Conservation (phyloP, 2,329 filamentous ascomycete genomes). For the Zymoseptoria pseudotritici region DNA sequence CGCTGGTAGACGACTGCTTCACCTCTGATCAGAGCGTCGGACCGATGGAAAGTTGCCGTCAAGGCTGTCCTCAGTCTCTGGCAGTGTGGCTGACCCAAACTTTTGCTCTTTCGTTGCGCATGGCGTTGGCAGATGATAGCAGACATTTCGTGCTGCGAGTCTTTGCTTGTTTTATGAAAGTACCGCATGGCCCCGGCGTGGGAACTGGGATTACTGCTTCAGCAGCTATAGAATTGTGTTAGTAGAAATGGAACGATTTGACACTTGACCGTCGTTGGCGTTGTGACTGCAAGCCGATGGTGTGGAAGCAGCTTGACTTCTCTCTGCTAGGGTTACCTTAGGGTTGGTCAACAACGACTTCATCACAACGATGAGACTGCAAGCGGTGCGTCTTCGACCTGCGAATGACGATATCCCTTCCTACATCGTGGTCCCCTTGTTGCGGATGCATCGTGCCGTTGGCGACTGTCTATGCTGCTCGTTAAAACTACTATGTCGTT, state of each 20-base stretch:
- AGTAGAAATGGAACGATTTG: background rate
- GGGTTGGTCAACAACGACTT: too few relatives aligned
- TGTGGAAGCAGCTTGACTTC: background rate
- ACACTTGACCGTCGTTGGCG: background rate
- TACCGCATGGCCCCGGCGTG: background rate
- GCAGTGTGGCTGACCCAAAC: background rate
- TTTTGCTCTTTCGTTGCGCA: background rate
- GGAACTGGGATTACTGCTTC: background rate
- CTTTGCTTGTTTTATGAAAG: background rate
- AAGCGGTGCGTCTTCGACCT: too few relatives aligned
- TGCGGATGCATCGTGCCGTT: too few relatives aligned
- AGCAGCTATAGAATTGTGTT: background rate
- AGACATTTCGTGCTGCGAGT: background rate
- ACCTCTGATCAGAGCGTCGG: background rate
- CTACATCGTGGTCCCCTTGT: too few relatives aligned
- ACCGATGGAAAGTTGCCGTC: background rate
- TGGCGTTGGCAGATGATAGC: background rate
- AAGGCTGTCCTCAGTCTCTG: background rate
- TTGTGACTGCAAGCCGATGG: background rate
- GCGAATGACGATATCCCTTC: too few relatives aligned
- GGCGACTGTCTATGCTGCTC: too few relatives aligned
- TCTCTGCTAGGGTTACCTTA: background rate
- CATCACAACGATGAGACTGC: too few relatives aligned
- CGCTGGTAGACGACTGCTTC: constrained; percentile 42
- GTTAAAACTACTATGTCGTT: too few relatives aligned